Percentiles rank a stretch among this genome's conserved stretches.
These are phyloP conservation scores for Mucor plumbeus DNA, from an alignment of 371 early-diverging fungal species.

Conservation along the genomic window DNA sequence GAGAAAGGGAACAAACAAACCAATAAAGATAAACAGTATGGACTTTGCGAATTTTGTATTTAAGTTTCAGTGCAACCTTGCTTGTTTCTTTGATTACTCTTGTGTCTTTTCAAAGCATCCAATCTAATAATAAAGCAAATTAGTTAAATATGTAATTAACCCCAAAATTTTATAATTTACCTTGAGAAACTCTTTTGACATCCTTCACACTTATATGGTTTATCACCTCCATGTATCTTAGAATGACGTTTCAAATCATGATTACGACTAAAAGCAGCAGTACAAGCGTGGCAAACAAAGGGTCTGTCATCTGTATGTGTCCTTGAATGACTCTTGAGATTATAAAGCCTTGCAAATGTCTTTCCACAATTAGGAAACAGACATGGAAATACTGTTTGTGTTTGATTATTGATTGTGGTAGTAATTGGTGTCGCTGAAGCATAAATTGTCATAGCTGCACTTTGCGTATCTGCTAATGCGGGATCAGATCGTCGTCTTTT, in stretches of 20 bases:
- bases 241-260: constrained; percentile 89
- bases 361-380: constrained; percentile 74
- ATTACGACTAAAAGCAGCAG: constrained; percentile 81
- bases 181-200: constrained; percentile 83
- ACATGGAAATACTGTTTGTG: constrained; percentile 65
- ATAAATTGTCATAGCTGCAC: constrained; percentile 55
- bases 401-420: constrained; percentile 54
- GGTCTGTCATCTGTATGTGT: constrained; percentile 85
- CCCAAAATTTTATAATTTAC: constrained; percentile 19
- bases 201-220: constrained; percentile 80
- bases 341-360: constrained; percentile 78
- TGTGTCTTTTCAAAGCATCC: constrained; percentile 59
- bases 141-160: background rate
- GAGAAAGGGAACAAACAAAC: background rate
- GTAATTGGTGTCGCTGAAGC: constrained; percentile 56
- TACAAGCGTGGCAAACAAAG: constrained; percentile 76
- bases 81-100: constrained; percentile 55
- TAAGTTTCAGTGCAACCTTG: constrained; percentile 32
- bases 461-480: constrained; percentile 53
- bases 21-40: background rate
- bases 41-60: background rate
- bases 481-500: constrained; percentile 55
- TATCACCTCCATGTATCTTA: constrained; percentile 85
- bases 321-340: constrained; percentile 79
- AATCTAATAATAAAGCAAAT: constrained; percentile 28